Percentiles rank a stretch among this genome's conserved stretches.
Conservation (phyloP, 441 rosid species). For the Francoa sonchifolia region DNA sequence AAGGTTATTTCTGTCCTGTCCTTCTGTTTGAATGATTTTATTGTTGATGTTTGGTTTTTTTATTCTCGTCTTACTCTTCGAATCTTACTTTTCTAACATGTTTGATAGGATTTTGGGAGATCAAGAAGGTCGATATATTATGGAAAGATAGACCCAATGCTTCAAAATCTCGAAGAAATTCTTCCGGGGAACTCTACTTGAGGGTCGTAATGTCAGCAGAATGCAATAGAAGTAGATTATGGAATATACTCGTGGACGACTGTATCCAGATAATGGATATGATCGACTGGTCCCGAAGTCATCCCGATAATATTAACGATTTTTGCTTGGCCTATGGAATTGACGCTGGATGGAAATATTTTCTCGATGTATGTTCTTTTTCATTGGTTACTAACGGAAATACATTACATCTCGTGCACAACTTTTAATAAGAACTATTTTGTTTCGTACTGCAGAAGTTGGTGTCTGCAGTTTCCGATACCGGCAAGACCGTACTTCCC, state of each 20-base stretch:
- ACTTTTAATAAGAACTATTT: neutral
- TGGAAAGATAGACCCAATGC: conserved; percentile 56
- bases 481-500: conserved; percentile 59
- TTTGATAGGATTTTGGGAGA: conserved; percentile 54
- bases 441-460: conserved; percentile 36
- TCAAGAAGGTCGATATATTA: conserved; percentile 64
- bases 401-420: neutral
- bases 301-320: conserved; percentile 72
- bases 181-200: conserved; percentile 66
- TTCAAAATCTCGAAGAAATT: conserved; percentile 17
- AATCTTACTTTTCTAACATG: conserved; percentile 9
- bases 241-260: conserved; percentile 52
- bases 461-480: conserved; percentile 72
- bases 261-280: conserved; percentile 60
- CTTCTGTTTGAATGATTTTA: neutral
- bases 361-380: conserved; percentile 47
- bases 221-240: conserved; percentile 32
- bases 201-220: conserved; percentile 51
- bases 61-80: conserved; percentile 3
- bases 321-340: conserved; percentile 69
- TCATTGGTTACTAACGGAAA: neutral
- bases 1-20: conserved; percentile 32
- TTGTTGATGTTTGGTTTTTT: neutral
- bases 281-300: conserved; percentile 90
- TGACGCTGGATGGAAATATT: conserved; percentile 62